A percentile compares a stretch with the other conserved stretches of the same genome.
Conservation (phyloP, 2,329 filamentous ascomycete genomes). For the Beauveria medogensis region DNA sequence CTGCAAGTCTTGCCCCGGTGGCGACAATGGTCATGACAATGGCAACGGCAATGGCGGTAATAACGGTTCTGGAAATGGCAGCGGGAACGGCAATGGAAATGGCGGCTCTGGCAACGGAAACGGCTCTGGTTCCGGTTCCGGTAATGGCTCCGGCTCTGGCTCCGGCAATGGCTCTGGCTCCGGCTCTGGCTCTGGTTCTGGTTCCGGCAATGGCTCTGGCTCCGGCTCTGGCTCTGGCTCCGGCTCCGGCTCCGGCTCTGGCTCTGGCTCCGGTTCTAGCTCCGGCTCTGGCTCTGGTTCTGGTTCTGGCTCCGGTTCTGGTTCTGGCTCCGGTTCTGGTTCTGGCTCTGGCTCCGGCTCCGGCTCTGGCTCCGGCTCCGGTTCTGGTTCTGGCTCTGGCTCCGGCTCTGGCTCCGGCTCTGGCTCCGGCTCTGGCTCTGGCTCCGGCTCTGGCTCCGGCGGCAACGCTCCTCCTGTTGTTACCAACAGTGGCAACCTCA, state of each 20-base stretch:
- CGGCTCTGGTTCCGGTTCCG: too few species aligned
- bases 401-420: neutral
- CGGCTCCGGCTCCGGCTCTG: too few species aligned
- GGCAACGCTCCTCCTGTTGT: neutral
- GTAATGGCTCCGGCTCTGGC: too few species aligned
- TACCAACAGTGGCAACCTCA: neutral
- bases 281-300: too few species aligned
- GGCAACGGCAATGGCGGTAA: neutral
- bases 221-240: too few species aligned
- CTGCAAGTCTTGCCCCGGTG: constrained; percentile 6
- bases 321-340: neutral
- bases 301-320: too few species aligned
- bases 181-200: too few species aligned
- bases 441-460: neutral
- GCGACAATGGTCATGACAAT: neutral
- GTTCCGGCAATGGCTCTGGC: too few species aligned
- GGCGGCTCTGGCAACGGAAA: neutral
- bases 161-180: too few species aligned
- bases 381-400: too few species aligned
- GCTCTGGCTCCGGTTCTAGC: too few species aligned
- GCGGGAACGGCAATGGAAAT: neutral
- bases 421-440: neutral
- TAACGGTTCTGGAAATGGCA: neutral
- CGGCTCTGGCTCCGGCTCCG: neutral
- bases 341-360: neutral